A percentile compares a stretch with the other conserved stretches of the same genome.
Evolutionary conservation across 2,329 filamentous ascomycete species (phyloP).

Genomic region (Verticillium alfalfae): DNA sequence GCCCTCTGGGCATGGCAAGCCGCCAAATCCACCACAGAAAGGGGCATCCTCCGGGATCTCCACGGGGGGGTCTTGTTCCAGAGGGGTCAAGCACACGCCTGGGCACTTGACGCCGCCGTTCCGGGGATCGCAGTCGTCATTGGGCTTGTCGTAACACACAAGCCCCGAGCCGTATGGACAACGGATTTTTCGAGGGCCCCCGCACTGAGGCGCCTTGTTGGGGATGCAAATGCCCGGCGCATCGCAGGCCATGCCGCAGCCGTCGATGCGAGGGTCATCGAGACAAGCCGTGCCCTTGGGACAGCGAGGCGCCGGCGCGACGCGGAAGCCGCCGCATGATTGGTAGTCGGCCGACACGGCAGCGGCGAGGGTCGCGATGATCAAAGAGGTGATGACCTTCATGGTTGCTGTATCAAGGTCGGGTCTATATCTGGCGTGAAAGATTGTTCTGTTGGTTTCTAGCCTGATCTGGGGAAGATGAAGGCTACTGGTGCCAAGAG

Average conservation of each 20-base stretch:
- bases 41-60: slow-evolving; percentile 12
- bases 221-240: slow-evolving; percentile 25
- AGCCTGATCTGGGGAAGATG: too few relatives aligned
- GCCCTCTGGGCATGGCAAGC: slow-evolving; percentile 17
- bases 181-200: slow-evolving; percentile 16
- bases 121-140: slow-evolving; percentile 19
- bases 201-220: slow-evolving; percentile 12
- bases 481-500: background rate
- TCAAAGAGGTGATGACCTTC: slow-evolving; percentile 9
- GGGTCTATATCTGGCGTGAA: too few relatives aligned
- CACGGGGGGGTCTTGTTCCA: too few relatives aligned
- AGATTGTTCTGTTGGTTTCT: background rate
- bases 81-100: slow-evolving; percentile 19
- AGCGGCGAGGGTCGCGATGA: slow-evolving; percentile 13
- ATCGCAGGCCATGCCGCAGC: slow-evolving; percentile 29
- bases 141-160: slow-evolving; percentile 21
- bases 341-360: slow-evolving; percentile 14
- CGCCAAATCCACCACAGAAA: slow-evolving; percentile 19
- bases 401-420: background rate
- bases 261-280: slow-evolving; percentile 23
- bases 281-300: slow-evolving; percentile 17
- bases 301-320: slow-evolving; percentile 17
- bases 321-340: slow-evolving; percentile 23
- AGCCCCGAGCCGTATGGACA: slow-evolving; percentile 17
- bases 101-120: slow-evolving; percentile 21